Base-by-base conservation (phyloP, 2,329 filamentous ascomycete genomes). In the Herpotrichia juniperi region DNA sequence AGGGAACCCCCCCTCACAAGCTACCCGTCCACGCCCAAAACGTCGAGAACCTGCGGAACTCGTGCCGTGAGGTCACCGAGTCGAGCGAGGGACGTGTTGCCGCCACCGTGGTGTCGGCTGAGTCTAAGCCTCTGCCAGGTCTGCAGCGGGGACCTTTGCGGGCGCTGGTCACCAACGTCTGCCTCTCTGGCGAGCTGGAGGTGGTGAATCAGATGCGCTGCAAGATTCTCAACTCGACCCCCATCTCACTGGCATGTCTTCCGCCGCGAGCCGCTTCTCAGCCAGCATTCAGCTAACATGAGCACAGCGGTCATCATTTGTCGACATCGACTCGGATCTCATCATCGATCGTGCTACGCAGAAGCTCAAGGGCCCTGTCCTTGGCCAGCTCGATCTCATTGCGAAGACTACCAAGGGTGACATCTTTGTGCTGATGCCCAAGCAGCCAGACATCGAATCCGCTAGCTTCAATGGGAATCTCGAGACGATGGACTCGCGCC, bases 371-470 rank as follows among this genome's bases (percentile, higher is more conserved):
- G 83, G 87, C 57, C 83, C 86, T 42, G 90, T 97, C 24, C 85
- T 93, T 46, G 87, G 91, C 57, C 91, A 93, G 65, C 83, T 99
- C 63, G 91, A 97, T 74, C 87, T 88, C 57, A 88, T 96, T 67
- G 90, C 94, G 10, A 84, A 82, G 61, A 96, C 89, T 69, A 97
- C 93, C 56, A 94, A 94, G 46, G 93, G 96, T 48, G 94, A 99
- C 74, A 96, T 99, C 63, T 99, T 99, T 75, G 81, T 99, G 43
- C 84, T 99, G 45, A 93, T 92, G 51, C 93, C 94, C 3, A 96
- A 96, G 75, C 83, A 93, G 58, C 87, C 89, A 24, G 84, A 87
- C 68, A 89, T 90, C 11, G 87, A 96, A 62, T 87, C 88, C 57
- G 89, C 89, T 40, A 91, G 90, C 59, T 86, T 87, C 70, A 84